Percentiles rank a stretch among this genome's conserved stretches.
These are phyloP conservation scores for Pyrenula massariospora DNA, from an alignment of 495 filamentous ascomycete species.

Conservation along the genomic window DNA sequence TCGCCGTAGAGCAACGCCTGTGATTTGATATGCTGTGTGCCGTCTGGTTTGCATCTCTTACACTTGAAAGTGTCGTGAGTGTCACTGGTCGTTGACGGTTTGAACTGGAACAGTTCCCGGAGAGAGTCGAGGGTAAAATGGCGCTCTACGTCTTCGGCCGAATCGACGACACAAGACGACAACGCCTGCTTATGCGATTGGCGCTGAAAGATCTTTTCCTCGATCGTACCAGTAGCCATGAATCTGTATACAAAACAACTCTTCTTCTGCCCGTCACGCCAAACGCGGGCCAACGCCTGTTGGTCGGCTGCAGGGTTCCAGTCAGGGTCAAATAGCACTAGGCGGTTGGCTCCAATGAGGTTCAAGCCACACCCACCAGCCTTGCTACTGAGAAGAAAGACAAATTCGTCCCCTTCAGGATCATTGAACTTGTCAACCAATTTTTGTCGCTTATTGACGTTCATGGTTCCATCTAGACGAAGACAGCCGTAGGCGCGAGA, in stretches of 20 bases:
- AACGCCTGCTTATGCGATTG: slow-evolving; percentile 97
- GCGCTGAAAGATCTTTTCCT: slow-evolving; percentile 99
- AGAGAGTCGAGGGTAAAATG: slow-evolving; percentile 88
- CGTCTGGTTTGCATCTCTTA: slow-evolving; percentile 83
- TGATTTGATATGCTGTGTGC: slow-evolving; percentile 75
- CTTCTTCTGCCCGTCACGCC: slow-evolving; percentile 98
- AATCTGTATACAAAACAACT: slow-evolving; percentile 99
- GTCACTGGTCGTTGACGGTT: slow-evolving; percentile 71
- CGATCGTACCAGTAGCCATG: slow-evolving; percentile 94
- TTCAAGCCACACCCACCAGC: slow-evolving; percentile 96
- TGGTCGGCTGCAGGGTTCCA: slow-evolving; percentile 99
- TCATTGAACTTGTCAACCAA: slow-evolving; percentile 98
- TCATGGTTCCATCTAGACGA: slow-evolving; percentile 93
- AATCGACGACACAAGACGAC: slow-evolving; percentile 95
- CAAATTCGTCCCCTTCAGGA: slow-evolving; percentile 78
- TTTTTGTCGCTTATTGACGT: slow-evolving; percentile 90
- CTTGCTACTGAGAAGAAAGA: slow-evolving; percentile 92
- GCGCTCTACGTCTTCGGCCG: slow-evolving; percentile 89
- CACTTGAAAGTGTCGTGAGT: slow-evolving; percentile 99
- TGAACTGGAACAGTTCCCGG: slow-evolving; percentile 87
- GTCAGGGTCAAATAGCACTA: slow-evolving; percentile 96
- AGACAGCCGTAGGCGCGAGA: slow-evolving; percentile 71
- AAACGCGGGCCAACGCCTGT: slow-evolving; percentile 91
- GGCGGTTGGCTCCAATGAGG: slow-evolving; percentile 90
- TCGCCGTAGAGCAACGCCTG: slow-evolving; percentile 94